phyloP scores from a whole-genome alignment of 2,329 filamentous ascomycete species.

The Camptophora hylomeconis region DNA sequence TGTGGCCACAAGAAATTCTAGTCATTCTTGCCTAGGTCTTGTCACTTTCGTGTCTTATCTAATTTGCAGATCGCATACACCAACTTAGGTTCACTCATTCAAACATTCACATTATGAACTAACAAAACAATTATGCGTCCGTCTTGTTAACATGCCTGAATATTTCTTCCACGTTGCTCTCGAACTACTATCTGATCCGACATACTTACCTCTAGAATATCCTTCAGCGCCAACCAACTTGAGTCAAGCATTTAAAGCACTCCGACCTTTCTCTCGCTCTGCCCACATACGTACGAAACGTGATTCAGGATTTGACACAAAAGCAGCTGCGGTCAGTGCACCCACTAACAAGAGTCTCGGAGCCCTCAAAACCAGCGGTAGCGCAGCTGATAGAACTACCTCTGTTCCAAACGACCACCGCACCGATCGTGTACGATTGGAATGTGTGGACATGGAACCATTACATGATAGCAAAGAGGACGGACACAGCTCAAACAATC shows the following conservation, averaged over 20 bases:
- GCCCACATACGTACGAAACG: constrained; percentile 1
- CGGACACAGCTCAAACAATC: constrained; percentile 18
- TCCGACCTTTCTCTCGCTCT: constrained; percentile 13
- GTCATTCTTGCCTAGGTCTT: no score
- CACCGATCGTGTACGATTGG: constrained; percentile 63
- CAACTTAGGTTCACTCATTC: no score
- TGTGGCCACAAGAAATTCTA: no score
- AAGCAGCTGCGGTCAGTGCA: constrained; percentile 5
- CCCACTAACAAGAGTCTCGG: constrained; percentile 6
- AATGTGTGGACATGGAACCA: constrained; percentile 60
- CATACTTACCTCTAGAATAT: constrained; percentile 6
- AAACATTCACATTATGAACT: no score
- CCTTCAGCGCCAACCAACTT: constrained; percentile 5
- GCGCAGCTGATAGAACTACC: constrained; percentile 17
- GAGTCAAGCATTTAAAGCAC: constrained; percentile 11
- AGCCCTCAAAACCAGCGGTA: constrained; percentile 9
- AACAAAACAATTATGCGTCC: no score
- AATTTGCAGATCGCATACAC: no score
- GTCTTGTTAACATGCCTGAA: constrained; percentile 43
- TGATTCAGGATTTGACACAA: constrained; percentile 3
- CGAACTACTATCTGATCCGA: constrained; percentile 39
- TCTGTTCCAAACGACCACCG: constrained; percentile 52
- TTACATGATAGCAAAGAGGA: constrained; percentile 17
- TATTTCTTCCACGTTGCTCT: constrained; percentile 53
- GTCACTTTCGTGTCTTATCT: no score